These are phyloP conservation scores for Porpolomopsis calyptriformis DNA, from an alignment of 768 basidiomycete species.

Conservation along the genomic window DNA sequence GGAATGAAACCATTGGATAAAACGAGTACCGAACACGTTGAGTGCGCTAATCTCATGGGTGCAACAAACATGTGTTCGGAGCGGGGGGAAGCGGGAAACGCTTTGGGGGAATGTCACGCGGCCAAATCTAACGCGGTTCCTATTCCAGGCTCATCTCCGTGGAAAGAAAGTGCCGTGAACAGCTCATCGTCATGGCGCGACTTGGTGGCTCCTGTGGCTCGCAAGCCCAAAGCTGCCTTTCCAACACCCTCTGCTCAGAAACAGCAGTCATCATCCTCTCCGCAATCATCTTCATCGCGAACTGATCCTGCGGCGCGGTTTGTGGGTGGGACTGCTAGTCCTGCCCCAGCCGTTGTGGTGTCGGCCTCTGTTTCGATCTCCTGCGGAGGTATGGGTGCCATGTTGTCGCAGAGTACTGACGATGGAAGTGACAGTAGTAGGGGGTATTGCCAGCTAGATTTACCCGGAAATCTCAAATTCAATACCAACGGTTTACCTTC, in stretches of 20 bases:
- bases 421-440: not conserved
- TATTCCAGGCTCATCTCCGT: slow-evolving; percentile 18
- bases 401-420: not conserved
- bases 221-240: slow-evolving; percentile 25
- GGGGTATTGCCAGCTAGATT: not conserved
- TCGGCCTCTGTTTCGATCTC: slow-evolving; percentile 30
- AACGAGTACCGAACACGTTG: not conserved
- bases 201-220: slow-evolving; percentile 10
- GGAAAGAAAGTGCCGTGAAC: slow-evolving; percentile 28
- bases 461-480: slow-evolving; percentile 13
- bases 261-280: not conserved
- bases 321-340: slow-evolving; percentile 29
- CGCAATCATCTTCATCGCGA: not conserved
- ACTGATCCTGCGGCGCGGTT: slow-evolving; percentile 1
- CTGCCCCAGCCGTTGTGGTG: slow-evolving; percentile 43
- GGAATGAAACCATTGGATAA: not conserved
- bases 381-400: not conserved
- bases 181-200: slow-evolving; percentile 22
- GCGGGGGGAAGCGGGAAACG: not conserved
- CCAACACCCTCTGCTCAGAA: slow-evolving; percentile 10
- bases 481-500: slow-evolving; percentile 28
- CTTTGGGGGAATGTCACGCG: slow-evolving; percentile 11
- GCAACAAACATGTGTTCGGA: not conserved
- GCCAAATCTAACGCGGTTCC: slow-evolving; percentile 23
- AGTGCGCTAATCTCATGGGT: not conserved